These are phyloP conservation scores for Talaromyces sp. DNA, from an alignment of 2,329 filamentous ascomycete species.

Conservation along the genomic window DNA sequence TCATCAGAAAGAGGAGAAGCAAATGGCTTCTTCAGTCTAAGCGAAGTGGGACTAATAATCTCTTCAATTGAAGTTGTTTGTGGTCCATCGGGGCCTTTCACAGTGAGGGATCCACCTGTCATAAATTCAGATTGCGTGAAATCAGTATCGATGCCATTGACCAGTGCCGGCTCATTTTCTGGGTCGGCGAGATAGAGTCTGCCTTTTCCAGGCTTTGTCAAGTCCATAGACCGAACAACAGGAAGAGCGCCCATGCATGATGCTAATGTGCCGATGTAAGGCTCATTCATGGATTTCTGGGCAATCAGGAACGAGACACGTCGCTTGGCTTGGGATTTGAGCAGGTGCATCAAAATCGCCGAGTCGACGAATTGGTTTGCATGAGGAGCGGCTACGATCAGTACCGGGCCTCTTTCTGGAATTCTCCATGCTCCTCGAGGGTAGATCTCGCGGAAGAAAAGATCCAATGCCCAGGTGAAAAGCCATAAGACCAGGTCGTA, in stretches of 20 bases:
- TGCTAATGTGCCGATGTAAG: slow-evolving; percentile 83
- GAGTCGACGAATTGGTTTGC: slow-evolving; percentile 97
- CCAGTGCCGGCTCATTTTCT: slow-evolving; percentile 73
- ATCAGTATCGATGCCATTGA: slow-evolving; percentile 76
- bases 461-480: slow-evolving; percentile 71
- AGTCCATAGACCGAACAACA: slow-evolving; percentile 84
- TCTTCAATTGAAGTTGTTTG: slow-evolving; percentile 80
- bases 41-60: slow-evolving; percentile 74
- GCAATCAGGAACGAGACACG: slow-evolving; percentile 89
- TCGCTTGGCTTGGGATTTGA: slow-evolving; percentile 80
- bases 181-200: slow-evolving; percentile 84
- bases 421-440: slow-evolving; percentile 91
- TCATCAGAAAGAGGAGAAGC: slow-evolving; percentile 64
- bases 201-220: slow-evolving; percentile 75
- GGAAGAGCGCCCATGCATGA: slow-evolving; percentile 82
- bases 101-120: slow-evolving; percentile 77
- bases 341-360: slow-evolving; percentile 85
- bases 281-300: slow-evolving; percentile 86
- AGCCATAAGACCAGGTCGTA: slow-evolving; percentile 52
- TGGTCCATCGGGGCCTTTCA: slow-evolving; percentile 68
- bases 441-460: slow-evolving; percentile 96
- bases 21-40: slow-evolving; percentile 82
- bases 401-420: slow-evolving; percentile 78
- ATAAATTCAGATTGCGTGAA: slow-evolving; percentile 73
- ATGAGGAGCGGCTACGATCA: slow-evolving; percentile 94